Conservation (phyloP, 2,329 filamentous ascomycete species). For the Fusarium palustre region DNA sequence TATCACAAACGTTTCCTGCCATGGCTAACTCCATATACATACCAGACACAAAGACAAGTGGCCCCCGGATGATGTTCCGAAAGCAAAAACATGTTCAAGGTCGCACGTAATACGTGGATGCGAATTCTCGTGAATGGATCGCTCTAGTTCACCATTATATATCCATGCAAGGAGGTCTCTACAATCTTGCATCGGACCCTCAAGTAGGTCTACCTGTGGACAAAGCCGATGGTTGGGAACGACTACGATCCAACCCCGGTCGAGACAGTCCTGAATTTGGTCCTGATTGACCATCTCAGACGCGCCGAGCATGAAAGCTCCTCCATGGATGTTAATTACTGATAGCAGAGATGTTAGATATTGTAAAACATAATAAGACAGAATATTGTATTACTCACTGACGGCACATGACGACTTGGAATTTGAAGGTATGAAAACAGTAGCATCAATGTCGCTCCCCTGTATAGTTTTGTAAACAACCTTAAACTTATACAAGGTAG, state of each 20-base stretch:
- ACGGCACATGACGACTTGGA: neutral
- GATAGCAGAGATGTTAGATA: neutral
- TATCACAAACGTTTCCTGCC: neutral
- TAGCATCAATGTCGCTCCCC: constrained; percentile 5
- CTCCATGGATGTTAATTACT: constrained; percentile 18
- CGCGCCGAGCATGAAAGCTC: constrained; percentile 19
- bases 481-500: neutral
- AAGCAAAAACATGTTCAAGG: constrained; percentile 11
- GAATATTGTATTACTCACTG: neutral
- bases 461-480: constrained; percentile 3
- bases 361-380: rapidly evolving
- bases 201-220: neutral
- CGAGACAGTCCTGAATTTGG: constrained; percentile 1
- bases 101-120: neutral
- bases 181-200: constrained; percentile 14
- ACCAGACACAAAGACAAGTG: neutral
- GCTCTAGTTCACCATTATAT: neutral
- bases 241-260: constrained; percentile 3
- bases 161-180: constrained; percentile 6
- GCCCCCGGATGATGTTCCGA: constrained; percentile 11
- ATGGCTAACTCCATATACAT: neutral
- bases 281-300: constrained; percentile 22
- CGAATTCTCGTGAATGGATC: neutral
- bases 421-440: neutral
- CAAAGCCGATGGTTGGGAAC: constrained; percentile 12